phyloP scores from a whole-genome alignment of 805 yeast genomes.

The Candida hungchunana region DNA sequence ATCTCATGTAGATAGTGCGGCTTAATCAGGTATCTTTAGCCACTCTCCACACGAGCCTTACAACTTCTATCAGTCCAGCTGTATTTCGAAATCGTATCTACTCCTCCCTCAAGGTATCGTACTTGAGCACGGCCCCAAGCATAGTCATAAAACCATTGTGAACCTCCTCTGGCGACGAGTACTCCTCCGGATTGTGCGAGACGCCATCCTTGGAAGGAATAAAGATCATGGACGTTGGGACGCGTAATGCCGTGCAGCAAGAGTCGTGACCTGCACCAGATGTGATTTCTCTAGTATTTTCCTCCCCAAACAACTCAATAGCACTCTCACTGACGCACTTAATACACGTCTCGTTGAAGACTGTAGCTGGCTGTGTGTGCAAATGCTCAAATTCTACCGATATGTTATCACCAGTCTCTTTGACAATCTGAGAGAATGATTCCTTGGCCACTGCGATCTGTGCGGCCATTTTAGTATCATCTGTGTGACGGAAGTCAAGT shows the following conservation, averaged over 20 bases:
- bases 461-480: constrained; percentile 37
- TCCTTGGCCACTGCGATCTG: constrained; percentile 37
- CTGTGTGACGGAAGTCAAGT: constrained; percentile 54
- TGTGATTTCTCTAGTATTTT: constrained; percentile 40
- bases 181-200: constrained; percentile 64
- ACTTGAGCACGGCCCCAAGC: constrained; percentile 44
- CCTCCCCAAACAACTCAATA: constrained; percentile 41
- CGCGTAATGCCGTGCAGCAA: constrained; percentile 48
- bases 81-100: neutral
- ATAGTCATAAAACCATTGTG: constrained; percentile 56
- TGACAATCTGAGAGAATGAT: constrained; percentile 35
- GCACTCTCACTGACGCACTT: constrained; percentile 52
- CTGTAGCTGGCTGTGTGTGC: constrained; percentile 51
- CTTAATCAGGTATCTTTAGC: too few species aligned
- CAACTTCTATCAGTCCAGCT: neutral
- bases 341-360: constrained; percentile 50
- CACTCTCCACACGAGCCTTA: too few species aligned
- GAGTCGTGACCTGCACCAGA: constrained; percentile 79
- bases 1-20: too few species aligned
- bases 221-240: constrained; percentile 73
- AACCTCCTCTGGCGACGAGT: constrained; percentile 60
- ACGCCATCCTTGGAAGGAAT: constrained; percentile 66
- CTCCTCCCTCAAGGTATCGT: constrained; percentile 28
- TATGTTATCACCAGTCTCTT: constrained; percentile 30
- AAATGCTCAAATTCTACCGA: constrained; percentile 39